A percentile compares a stretch with the other conserved stretches of the same genome.
These are phyloP conservation scores for Chamaenerion angustifolium DNA, from an alignment of 345 rosid species.

Conservation along the genomic window DNA sequence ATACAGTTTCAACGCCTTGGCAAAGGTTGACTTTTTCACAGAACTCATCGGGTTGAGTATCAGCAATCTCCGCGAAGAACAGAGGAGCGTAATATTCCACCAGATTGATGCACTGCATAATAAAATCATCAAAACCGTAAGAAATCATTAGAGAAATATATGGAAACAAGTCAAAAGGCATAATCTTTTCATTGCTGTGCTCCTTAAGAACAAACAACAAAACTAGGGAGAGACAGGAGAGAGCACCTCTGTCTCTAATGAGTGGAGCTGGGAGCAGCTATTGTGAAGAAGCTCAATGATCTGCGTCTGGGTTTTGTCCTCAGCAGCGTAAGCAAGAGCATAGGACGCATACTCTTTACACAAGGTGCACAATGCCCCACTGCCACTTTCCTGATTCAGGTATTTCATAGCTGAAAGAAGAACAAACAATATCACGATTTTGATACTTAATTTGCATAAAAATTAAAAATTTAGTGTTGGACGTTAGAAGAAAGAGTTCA, in stretches of 20 bases:
- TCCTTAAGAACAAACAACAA: neutral
- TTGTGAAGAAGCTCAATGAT: slow-evolving; percentile 37
- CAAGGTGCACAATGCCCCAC: slow-evolving; percentile 43
- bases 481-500: no score
- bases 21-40: slow-evolving; percentile 58
- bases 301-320: slow-evolving; percentile 53
- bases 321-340: slow-evolving; percentile 43
- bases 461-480: neutral
- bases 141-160: neutral
- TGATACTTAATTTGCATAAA: neutral
- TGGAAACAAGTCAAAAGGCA: neutral
- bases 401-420: slow-evolving; percentile 3
- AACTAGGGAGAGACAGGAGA: neutral
- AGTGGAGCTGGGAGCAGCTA: slow-evolving; percentile 37
- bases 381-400: slow-evolving; percentile 7
- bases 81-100: slow-evolving; percentile 64
- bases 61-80: slow-evolving; percentile 49
- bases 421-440: neutral
- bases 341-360: slow-evolving; percentile 56
- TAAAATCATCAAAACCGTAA: neutral
- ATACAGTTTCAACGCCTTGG: slow-evolving; percentile 15
- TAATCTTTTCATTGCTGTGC: neutral
- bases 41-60: slow-evolving; percentile 32
- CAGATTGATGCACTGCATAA: slow-evolving; percentile 54
- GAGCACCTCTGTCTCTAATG: slow-evolving; percentile 52